These are phyloP conservation scores for Corynespora cassiicola DNA, from an alignment of 2,329 filamentous ascomycete species.

Conservation along the genomic window DNA sequence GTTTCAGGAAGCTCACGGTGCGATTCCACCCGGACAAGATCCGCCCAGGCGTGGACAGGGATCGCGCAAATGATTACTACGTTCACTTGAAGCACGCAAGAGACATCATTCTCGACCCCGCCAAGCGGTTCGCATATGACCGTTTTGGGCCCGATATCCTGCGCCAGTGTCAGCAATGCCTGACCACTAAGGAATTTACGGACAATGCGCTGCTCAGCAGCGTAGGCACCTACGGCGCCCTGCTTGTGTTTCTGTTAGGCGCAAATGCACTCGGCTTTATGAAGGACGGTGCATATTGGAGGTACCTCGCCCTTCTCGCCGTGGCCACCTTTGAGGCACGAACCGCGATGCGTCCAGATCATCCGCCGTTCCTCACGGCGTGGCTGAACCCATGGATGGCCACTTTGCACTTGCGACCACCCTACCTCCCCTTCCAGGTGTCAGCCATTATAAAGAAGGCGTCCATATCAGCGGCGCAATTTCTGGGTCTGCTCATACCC, in stretches of 20 bases:
- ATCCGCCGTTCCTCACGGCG: slow-evolving; percentile 51
- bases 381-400: slow-evolving; percentile 57
- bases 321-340: slow-evolving; percentile 65
- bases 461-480: slow-evolving; percentile 68
- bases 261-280: slow-evolving; percentile 42
- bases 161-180: slow-evolving; percentile 59
- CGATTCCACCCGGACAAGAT: slow-evolving; percentile 86
- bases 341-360: slow-evolving; percentile 60
- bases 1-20: slow-evolving; percentile 73
- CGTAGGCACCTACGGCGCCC: slow-evolving; percentile 31
- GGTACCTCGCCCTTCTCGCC: slow-evolving; percentile 58
- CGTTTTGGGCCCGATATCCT: slow-evolving; percentile 75
- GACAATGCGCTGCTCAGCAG: slow-evolving; percentile 62
- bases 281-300: slow-evolving; percentile 50
- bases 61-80: slow-evolving; percentile 63
- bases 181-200: slow-evolving; percentile 76
- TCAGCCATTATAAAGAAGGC: slow-evolving; percentile 77
- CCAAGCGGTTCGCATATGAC: slow-evolving; percentile 83
- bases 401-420: slow-evolving; percentile 55
- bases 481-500: slow-evolving; percentile 41
- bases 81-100: slow-evolving; percentile 83
- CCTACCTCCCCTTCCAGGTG: slow-evolving; percentile 85
- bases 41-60: slow-evolving; percentile 27
- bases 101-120: slow-evolving; percentile 84
- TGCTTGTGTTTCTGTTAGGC: slow-evolving; percentile 35